Base-by-base conservation (phyloP, 2,329 filamentous ascomycete genomes). In the Trichoderma koningiopsis region DNA sequence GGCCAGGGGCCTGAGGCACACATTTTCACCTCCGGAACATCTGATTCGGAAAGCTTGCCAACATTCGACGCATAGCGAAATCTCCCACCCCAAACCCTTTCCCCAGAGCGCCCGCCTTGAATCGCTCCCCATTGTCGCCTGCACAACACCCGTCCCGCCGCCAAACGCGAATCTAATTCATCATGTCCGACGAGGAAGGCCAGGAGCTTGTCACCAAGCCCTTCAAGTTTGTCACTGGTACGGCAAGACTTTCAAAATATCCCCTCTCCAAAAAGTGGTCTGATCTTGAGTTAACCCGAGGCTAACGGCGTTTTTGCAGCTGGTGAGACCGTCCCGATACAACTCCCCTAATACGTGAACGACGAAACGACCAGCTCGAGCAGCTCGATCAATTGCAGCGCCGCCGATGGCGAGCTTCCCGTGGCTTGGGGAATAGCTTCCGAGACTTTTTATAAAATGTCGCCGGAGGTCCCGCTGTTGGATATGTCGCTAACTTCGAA, bases 171-270 rank as follows among this genome's bases (percentile, higher is more conserved):
- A 69, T 68, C 72, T 43, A 7, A 78, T 73, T 75, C 88, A 94
- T 85, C 77, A 99, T 99, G 95, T 91, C 94, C 82, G 93, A 96
- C 79, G 92, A 92, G 80, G 91, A 93, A 79, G 87, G 89, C 80
- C 78, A 83, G 77, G 92, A 97, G 83, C 87, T 87, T 83, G 87
- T 88, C 76, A 97, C 94, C 85, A 99, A 97, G 91, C 96, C 96
- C 84, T 99, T 99, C 92, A 99, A 99, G 92, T 98, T 98, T 86
- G 96, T 98, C 80, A 98, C 95, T 86, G 95, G 94, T 97, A 89
- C 83, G 93, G 43, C 57, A 40, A 40, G 64, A 49, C 55, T 37
- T 52, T 37, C n/a, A 67, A 31, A 64, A 79, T 79, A 78, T 79
- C 78, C 77, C 78, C 79, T 78, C 78, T 76, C 14, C n/a, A 37